These are phyloP conservation scores for Neohortaea acidophila DNA, from an alignment of 495 filamentous ascomycete species.

Conservation along the genomic window DNA sequence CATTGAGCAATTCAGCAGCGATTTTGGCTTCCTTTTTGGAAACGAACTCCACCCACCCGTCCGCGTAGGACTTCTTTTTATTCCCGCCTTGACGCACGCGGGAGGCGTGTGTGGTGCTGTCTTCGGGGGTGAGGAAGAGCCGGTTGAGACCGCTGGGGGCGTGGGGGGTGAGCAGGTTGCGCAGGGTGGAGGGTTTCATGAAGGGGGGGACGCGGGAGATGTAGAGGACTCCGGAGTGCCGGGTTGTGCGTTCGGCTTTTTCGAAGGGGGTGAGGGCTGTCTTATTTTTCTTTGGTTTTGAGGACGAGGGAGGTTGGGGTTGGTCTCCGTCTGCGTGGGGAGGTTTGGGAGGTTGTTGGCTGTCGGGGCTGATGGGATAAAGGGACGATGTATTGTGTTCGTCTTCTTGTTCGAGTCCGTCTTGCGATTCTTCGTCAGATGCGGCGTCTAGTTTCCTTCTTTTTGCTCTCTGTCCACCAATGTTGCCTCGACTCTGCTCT, in stretches of 20 bases:
- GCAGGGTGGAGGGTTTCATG: constrained; percentile 75
- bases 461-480: constrained; percentile 39
- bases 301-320: not conserved
- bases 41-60: constrained; percentile 89
- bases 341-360: too few species aligned
- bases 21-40: constrained; percentile 64
- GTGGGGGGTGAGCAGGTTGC: constrained; percentile 59
- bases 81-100: constrained; percentile 60
- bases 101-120: constrained; percentile 41
- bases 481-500: constrained; percentile 44
- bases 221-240: constrained; percentile 68
- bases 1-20: constrained; percentile 74
- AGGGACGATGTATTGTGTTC: too few species aligned
- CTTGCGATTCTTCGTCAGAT: constrained; percentile 29
- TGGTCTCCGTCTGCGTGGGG: not conserved
- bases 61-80: constrained; percentile 71
- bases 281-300: constrained; percentile 21
- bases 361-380: too few species aligned
- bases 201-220: constrained; percentile 85
- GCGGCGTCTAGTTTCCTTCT: constrained; percentile 41
- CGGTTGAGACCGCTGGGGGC: constrained; percentile 53
- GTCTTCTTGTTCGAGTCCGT: constrained; percentile 26
- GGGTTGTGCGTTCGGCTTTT: constrained; percentile 39
- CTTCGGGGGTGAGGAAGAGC: constrained; percentile 76
- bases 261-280: constrained; percentile 44